These are phyloP conservation scores for Collybia nuda DNA, from an alignment of 768 basidiomycete species.

Conservation along the genomic window DNA sequence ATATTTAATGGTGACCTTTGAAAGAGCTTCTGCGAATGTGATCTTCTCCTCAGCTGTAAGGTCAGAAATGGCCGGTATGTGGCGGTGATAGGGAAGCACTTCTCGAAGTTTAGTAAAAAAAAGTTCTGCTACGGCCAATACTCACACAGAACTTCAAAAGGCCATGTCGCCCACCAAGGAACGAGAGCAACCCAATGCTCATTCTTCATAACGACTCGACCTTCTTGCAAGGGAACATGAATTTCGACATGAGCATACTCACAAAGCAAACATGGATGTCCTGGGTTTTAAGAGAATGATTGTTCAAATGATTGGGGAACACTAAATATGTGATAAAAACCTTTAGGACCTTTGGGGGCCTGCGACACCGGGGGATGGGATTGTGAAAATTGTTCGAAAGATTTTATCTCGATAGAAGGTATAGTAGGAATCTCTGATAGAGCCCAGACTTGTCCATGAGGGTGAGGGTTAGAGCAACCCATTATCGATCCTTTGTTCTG, in stretches of 20 bases:
- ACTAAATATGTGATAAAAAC: constrained; percentile 18
- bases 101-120: constrained; percentile 6
- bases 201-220: constrained; percentile 70
- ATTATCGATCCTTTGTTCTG: constrained; percentile 93
- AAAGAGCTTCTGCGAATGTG: constrained; percentile 69
- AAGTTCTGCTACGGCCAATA: constrained; percentile 1
- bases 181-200: constrained; percentile 82
- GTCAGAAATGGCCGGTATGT: constrained; percentile 69
- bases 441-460: constrained; percentile 91
- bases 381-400: constrained; percentile 50
- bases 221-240: constrained; percentile 33
- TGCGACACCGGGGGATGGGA: constrained; percentile 30
- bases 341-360: constrained; percentile 56
- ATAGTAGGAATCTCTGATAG: constrained; percentile 69
- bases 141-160: constrained; percentile 78
- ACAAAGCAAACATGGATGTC: constrained; percentile 69
- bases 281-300: constrained; percentile 27
- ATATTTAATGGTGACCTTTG: constrained; percentile 62
- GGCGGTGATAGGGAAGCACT: constrained; percentile 80
- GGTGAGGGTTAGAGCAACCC: constrained; percentile 95
- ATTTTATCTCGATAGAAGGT: constrained; percentile 64
- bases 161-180: constrained; percentile 97
- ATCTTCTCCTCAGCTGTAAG: constrained; percentile 60
- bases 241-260: constrained; percentile 77
- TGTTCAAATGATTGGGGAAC: not conserved